Conservation (phyloP, 116 monocot genomes). For the Iris pallida region DNA sequence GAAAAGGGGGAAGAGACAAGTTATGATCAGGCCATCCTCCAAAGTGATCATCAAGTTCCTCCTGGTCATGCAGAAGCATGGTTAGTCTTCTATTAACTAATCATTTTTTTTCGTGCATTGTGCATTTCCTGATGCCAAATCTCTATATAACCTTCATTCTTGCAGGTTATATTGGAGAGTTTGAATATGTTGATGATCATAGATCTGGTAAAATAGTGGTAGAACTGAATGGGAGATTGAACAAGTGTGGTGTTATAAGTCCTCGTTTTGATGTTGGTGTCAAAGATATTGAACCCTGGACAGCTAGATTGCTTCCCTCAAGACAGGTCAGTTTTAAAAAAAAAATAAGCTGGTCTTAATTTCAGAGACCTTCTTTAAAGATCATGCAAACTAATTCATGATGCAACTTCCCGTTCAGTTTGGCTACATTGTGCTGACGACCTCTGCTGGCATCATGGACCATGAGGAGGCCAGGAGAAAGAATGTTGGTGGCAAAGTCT, state of each 20-base stretch:
- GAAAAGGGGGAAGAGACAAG: slow-evolving; percentile 16
- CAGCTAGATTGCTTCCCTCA: slow-evolving; percentile 23
- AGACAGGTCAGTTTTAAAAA: slow-evolving; percentile 31
- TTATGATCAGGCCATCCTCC: slow-evolving; percentile 20
- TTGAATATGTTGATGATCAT: slow-evolving; percentile 27
- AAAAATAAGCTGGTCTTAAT: too few species aligned
- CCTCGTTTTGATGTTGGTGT: slow-evolving; percentile 24
- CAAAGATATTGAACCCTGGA: slow-evolving; percentile 27
- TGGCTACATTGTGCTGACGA: slow-evolving; percentile 20
- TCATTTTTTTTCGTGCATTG: background rate
- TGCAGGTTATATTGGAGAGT: slow-evolving; percentile 21
- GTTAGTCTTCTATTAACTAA: background rate
- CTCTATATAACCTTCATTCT: background rate
- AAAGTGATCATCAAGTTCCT: slow-evolving; percentile 29
- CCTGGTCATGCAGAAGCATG: slow-evolving; percentile 26
- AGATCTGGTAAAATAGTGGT: slow-evolving; percentile 19
- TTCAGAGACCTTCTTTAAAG: too few species aligned
- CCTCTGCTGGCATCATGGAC: slow-evolving; percentile 20
- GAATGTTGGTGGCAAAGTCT: slow-evolving; percentile 22
- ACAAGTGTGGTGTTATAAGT: slow-evolving; percentile 25
- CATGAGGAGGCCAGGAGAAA: slow-evolving; percentile 22
- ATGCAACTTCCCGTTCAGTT: slow-evolving; percentile 3
- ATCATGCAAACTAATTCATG: too few species aligned
- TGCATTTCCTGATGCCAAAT: background rate
- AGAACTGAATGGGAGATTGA: slow-evolving; percentile 16